phyloP scores from a whole-genome alignment of 2,329 filamentous ascomycete species.

The Phaeosphaeriaceae sp. region DNA sequence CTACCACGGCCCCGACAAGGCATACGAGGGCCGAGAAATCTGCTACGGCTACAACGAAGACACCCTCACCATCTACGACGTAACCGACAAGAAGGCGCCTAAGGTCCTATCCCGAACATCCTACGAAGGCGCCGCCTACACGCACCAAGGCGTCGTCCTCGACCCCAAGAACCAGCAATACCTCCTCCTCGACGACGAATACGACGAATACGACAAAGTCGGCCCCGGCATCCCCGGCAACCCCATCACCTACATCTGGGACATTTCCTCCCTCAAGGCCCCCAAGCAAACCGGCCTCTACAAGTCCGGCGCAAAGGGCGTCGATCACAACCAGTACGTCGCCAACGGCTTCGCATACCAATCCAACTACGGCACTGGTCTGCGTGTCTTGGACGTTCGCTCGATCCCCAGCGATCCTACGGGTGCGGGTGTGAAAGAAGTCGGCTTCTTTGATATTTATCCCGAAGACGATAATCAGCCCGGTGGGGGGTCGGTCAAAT shows the following conservation, averaged over 20 bases:
- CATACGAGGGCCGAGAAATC: conserved; percentile 59
- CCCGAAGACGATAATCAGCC: conserved; percentile 51
- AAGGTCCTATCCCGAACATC: conserved; percentile 60
- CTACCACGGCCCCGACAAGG: conserved; percentile 59
- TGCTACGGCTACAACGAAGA: conserved; percentile 66
- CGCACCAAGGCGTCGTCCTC: conserved; percentile 64
- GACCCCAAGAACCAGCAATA: conserved; percentile 44
- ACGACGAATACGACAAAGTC: conserved; percentile 47
- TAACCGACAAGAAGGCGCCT: conserved; percentile 56
- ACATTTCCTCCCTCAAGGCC: conserved; percentile 40
- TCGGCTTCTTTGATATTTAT: conserved; percentile 53
- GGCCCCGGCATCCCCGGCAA: conserved; percentile 43
- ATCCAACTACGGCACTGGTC: conserved; percentile 52
- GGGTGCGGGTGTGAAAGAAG: conserved; percentile 50
- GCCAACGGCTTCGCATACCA: conserved; percentile 52
- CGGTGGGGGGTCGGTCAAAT: conserved; percentile 50
- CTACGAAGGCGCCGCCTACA: conserved; percentile 65
- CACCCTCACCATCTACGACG: conserved; percentile 60
- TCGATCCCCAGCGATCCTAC: conserved; percentile 51
- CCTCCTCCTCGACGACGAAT: conserved; percentile 49
- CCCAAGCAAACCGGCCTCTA: conserved; percentile 53
- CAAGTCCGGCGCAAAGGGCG: conserved; percentile 46
- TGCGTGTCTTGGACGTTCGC: conserved; percentile 51
- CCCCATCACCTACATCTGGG: conserved; percentile 50
- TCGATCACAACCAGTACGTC: conserved; percentile 59